A percentile compares a stretch with the other conserved stretches of the same genome.
Conservation (phyloP, 1,284 basidiomycete species). For the Microbotryum silenes-acaulis region DNA sequence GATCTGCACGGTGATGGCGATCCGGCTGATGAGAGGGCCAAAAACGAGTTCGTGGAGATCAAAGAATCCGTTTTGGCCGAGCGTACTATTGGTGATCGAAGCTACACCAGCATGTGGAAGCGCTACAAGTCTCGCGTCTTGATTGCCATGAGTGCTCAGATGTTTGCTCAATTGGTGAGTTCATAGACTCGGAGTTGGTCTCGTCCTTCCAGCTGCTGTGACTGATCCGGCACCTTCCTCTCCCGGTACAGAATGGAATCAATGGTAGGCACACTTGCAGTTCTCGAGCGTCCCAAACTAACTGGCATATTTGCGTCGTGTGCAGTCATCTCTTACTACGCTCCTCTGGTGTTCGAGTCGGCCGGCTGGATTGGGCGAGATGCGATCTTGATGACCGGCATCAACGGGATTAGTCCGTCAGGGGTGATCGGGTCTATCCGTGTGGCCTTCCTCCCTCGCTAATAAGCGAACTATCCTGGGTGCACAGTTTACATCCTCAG, state of each 20-base stretch:
- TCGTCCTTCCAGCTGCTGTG: not conserved
- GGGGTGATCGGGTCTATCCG: not conserved
- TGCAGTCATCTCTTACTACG: conserved; percentile 87
- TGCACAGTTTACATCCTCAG: conserved; percentile 24
- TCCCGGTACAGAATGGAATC: conserved; percentile 63
- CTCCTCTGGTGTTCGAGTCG: conserved; percentile 48
- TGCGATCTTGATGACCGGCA: conserved; percentile 94
- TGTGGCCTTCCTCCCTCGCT: not conserved
- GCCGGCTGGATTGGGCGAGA: conserved; percentile 97
- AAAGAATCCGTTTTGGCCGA: conserved; percentile 76
- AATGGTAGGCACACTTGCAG: conserved; percentile 53
- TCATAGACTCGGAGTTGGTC: not conserved
- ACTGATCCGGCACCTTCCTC: no score
- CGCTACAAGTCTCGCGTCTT: conserved; percentile 81
- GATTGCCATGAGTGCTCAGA: conserved; percentile 95
- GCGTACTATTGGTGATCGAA: conserved; percentile 68
- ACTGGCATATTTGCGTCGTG: no score
- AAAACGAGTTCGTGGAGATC: conserved; percentile 85
- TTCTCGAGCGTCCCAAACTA: no score
- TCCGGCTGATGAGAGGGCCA: conserved; percentile 61
- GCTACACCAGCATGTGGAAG: conserved; percentile 78
- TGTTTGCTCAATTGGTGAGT: conserved; percentile 83
- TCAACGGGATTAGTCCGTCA: conserved; percentile 58
- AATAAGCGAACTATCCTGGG: not conserved
- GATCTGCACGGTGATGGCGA: conserved; percentile 78